phyloP scores from a whole-genome alignment of 2,329 filamentous ascomycete genomes.

The Amphichorda felina region DNA sequence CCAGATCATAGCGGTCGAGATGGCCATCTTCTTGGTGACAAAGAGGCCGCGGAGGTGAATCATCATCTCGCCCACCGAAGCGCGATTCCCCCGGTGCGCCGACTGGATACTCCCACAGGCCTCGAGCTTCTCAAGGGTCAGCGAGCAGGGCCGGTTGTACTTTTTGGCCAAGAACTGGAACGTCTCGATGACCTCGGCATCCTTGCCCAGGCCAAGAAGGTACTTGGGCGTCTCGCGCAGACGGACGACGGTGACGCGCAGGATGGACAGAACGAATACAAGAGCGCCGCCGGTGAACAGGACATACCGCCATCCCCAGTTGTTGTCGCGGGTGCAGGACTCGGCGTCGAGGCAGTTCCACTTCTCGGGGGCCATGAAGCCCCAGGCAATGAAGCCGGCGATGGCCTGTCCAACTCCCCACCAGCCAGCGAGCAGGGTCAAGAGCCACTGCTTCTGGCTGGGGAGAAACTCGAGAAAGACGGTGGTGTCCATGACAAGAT shows the following conservation, averaged over 20 bases:
- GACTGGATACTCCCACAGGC: constrained; percentile 29
- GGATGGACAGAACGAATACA: constrained; percentile 29
- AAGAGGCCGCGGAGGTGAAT: constrained; percentile 56
- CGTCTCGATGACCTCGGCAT: constrained; percentile 34
- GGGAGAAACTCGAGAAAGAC: constrained; percentile 41
- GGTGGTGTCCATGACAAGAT: constrained; percentile 37
- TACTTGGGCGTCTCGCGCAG: constrained; percentile 37
- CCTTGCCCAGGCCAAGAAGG: constrained; percentile 30
- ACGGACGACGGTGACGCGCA: constrained; percentile 31
- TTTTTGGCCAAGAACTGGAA: constrained; percentile 37
- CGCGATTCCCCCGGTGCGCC: constrained; percentile 19
- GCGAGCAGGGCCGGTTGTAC: constrained; percentile 20
- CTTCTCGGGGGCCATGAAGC: constrained; percentile 34
- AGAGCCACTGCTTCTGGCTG: constrained; percentile 31
- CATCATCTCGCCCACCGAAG: constrained; percentile 18
- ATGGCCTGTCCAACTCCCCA: constrained; percentile 41
- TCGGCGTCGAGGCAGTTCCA: constrained; percentile 25
- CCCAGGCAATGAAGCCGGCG: constrained; percentile 30
- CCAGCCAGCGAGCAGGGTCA: constrained; percentile 32
- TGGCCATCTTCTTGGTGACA: constrained; percentile 42
- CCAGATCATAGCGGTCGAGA: constrained; percentile 55
- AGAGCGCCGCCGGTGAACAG: constrained; percentile 32
- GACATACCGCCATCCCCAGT: constrained; percentile 37
- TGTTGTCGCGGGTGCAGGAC: constrained; percentile 32
- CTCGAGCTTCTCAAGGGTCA: constrained; percentile 32